Base-by-base conservation (phyloP, 257 asterid genomes). In the Plantago major region DNA sequence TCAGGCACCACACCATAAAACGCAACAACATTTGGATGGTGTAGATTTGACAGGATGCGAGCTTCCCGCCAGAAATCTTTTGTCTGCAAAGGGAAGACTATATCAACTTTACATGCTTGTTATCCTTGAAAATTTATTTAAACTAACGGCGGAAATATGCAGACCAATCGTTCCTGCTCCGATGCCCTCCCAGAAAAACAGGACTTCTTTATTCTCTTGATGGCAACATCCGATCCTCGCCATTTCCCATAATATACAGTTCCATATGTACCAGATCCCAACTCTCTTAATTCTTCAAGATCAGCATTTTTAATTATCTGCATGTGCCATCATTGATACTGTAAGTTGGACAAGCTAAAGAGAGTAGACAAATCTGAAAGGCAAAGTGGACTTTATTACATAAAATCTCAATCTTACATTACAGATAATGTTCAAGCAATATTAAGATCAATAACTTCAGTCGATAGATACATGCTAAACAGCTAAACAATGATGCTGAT, bases 1-100 rank as follows among this genome's bases (percentile, higher is more conserved):
- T 87, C 95, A 62, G 85, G 95, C 62, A 87, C 95, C 68, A 87
- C 89, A 54, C 94, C 95, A 50, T 87, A 87, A 77, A 87, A 84
- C 63, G 96, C 90, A 67, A 87, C 84, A 63, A 84, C 87, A 66
- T 84, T 86, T 64, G 92, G 95, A 75, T 84, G 95, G 62, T 84
- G 95, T 60, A 87, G 85, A 67, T 79, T 75, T 58, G 94, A 80
- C 58, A 85, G 85, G 64, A 87, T 81, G 48, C 60, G 77, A 42
- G 95, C 94, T 75, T 85, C 94, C 67, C 85, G 66, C 96, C 94
- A 84, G 77, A 87, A 87, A 70, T 87, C 96, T 68, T 79, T 78
- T 33, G 75, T 68, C 94, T 87, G 73, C 30, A 66, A 70, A 70
- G 64, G 22, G 53, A 64, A 13, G 52, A 28, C 26, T 45, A 65